Evolutionary conservation across 164 flowering plant species (phyloP).

Genomic region (Tetrastigma voinierianum): DNA sequence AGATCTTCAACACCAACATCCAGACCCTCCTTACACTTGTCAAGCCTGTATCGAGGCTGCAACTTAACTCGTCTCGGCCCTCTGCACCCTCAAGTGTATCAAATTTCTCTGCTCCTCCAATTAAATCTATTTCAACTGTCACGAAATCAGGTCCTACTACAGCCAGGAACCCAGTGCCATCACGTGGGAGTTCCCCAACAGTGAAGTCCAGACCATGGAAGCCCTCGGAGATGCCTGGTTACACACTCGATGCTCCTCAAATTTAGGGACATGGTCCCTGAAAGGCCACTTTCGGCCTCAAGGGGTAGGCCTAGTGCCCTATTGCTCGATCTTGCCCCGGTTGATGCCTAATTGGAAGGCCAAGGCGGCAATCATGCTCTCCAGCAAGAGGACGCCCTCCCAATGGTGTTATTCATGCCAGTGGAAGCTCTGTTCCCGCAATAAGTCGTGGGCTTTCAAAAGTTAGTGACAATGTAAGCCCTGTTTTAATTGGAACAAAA

Average conservation of each 20-base stretch:
- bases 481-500: constrained; percentile 75
- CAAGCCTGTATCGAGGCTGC: constrained; percentile 31
- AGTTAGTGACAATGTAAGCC: constrained; percentile 78
- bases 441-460: constrained; percentile 50
- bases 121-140: constrained; percentile 19
- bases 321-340: constrained; percentile 74
- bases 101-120: constrained; percentile 23
- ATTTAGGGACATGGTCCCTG: constrained; percentile 82
- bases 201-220: constrained; percentile 89
- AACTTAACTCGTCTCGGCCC: constrained; percentile 52
- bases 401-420: constrained; percentile 52
- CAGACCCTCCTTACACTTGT: constrained; percentile 35
- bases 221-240: constrained; percentile 96
- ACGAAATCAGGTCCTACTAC: constrained; percentile 26
- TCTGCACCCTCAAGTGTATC: constrained; percentile 40
- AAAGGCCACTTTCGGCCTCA: constrained; percentile 86
- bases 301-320: constrained; percentile 96
- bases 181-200: constrained; percentile 81
- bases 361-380: constrained; percentile 89
- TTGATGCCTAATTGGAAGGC: constrained; percentile 78
- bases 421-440: constrained; percentile 84
- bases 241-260: constrained; percentile 87
- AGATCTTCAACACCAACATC: constrained; percentile 63
- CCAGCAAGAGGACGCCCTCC: constrained; percentile 84
- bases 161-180: constrained; percentile 50